A percentile compares a stretch with the other conserved stretches of the same genome.
These are phyloP conservation scores for Vitis hybrid DNA, from an alignment of 177 flowering plant genomes.

Conservation along the genomic window DNA sequence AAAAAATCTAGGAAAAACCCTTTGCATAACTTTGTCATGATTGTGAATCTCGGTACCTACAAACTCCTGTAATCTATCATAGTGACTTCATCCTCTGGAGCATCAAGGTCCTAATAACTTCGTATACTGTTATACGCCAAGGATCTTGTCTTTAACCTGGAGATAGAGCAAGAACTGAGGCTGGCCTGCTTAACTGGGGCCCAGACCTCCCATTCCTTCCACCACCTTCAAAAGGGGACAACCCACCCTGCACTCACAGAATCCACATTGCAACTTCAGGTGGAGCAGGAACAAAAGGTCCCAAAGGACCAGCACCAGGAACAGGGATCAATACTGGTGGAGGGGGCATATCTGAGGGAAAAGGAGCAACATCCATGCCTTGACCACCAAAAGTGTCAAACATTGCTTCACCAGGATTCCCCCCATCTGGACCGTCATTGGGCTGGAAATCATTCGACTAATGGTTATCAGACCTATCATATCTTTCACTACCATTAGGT, in stretches of 20 bases:
- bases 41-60: conserved; percentile 23
- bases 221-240: conserved; percentile 73
- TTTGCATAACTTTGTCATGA: neutral
- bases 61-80: conserved; percentile 96
- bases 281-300: conserved; percentile 99
- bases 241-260: conserved; percentile 90
- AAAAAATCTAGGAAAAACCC: neutral
- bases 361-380: conserved; percentile 51
- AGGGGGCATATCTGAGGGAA: conserved; percentile 65
- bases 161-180: conserved; percentile 59
- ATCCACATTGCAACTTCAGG: conserved; percentile 99
- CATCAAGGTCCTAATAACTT: conserved; percentile 97
- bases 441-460: conserved; percentile 46
- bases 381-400: conserved; percentile 63
- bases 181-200: conserved; percentile 54
- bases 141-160: conserved; percentile 85
- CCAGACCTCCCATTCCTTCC: conserved; percentile 69
- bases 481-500: conserved; percentile 43
- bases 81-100: conserved; percentile 98
- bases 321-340: conserved; percentile 80
- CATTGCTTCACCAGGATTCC: conserved; percentile 50
- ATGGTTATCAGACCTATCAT: conserved; percentile 54
- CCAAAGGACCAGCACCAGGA: conserved; percentile 97
- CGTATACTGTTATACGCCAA: conserved; percentile 40
- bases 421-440: conserved; percentile 45